Evolutionary conservation across 75 land plant species (phyloP).

Genomic region (Ceratopteris richardii): DNA sequence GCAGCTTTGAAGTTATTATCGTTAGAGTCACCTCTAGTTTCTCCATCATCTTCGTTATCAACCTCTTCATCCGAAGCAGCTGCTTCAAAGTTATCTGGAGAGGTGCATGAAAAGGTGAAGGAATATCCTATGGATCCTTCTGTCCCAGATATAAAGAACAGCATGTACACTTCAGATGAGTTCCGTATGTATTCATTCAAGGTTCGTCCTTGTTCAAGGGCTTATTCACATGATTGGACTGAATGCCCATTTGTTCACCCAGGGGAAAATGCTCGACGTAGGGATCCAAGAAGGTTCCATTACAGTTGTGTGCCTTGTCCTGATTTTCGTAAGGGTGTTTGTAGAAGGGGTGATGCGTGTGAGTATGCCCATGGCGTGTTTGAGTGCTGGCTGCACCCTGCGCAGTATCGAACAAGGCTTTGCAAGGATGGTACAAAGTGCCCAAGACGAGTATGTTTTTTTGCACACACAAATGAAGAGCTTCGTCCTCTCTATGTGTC

Average conservation of each 20-base stretch:
- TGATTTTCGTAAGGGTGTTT: slow-evolving; percentile 73
- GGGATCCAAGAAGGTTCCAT: slow-evolving; percentile 72
- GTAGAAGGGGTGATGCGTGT: slow-evolving; percentile 65
- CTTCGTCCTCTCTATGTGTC: slow-evolving; percentile 68
- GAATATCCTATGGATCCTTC: slow-evolving; percentile 72
- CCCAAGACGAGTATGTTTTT: slow-evolving; percentile 53
- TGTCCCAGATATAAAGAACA: slow-evolving; percentile 72
- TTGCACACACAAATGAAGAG: slow-evolving; percentile 65
- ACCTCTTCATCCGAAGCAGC: slow-evolving; percentile 17
- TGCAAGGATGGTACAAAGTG: slow-evolving; percentile 73
- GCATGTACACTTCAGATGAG: slow-evolving; percentile 72
- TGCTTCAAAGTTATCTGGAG: background rate
- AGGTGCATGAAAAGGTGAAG: slow-evolving; percentile 44
- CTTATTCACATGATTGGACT: slow-evolving; percentile 85
- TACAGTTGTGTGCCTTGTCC: slow-evolving; percentile 85
- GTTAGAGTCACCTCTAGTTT: slow-evolving; percentile 12
- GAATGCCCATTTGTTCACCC: slow-evolving; percentile 90
- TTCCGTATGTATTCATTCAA: slow-evolving; percentile 83
- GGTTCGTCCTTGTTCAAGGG: slow-evolving; percentile 70
- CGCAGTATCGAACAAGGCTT: slow-evolving; percentile 63
- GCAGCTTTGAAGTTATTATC: background rate
- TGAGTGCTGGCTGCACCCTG: slow-evolving; percentile 89
- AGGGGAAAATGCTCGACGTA: slow-evolving; percentile 72
- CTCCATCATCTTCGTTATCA: slow-evolving; percentile 17
- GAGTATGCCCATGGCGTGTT: slow-evolving; percentile 88